Percentiles rank a stretch among this genome's conserved stretches.
phyloP scores from a whole-genome alignment of 108 stramenopile species.

The Pseudonitzschia multistriata region DNA sequence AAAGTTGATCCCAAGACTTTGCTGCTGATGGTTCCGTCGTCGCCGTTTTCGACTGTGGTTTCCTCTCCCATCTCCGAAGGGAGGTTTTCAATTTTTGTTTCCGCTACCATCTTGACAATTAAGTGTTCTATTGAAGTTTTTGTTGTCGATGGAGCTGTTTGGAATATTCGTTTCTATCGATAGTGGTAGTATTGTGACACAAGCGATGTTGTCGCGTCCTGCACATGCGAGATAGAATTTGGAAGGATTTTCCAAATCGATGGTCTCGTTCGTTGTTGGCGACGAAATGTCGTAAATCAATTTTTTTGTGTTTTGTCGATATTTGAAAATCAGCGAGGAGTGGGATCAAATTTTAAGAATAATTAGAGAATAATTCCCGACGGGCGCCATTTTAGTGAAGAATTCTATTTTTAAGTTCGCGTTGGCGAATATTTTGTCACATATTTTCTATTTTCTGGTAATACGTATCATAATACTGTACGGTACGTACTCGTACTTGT shows the following conservation, averaged over 20 bases:
- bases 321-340: neutral
- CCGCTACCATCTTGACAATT: neutral
- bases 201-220: neutral
- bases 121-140: neutral
- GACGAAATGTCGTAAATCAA: neutral
- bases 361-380: no score
- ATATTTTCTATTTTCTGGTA: no score
- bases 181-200: neutral
- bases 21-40: slow-evolving; percentile 11
- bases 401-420: no score
- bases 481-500: no score
- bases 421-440: no score
- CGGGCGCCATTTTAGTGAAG: no score
- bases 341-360: no score
- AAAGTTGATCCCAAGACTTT: neutral
- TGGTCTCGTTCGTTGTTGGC: neutral
- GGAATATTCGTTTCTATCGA: neutral
- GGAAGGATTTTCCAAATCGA: neutral
- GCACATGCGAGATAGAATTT: neutral
- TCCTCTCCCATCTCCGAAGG: slow-evolving; percentile 10
- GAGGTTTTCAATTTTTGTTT: slow-evolving; percentile 7
- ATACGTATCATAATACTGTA: no score
- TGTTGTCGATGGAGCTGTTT: neutral
- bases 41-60: neutral
- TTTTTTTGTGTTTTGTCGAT: neutral